Percentiles rank a stretch among this genome's conserved stretches.
phyloP scores from a whole-genome alignment of 345 rosid genomes.

The Pistacia atlantica region DNA sequence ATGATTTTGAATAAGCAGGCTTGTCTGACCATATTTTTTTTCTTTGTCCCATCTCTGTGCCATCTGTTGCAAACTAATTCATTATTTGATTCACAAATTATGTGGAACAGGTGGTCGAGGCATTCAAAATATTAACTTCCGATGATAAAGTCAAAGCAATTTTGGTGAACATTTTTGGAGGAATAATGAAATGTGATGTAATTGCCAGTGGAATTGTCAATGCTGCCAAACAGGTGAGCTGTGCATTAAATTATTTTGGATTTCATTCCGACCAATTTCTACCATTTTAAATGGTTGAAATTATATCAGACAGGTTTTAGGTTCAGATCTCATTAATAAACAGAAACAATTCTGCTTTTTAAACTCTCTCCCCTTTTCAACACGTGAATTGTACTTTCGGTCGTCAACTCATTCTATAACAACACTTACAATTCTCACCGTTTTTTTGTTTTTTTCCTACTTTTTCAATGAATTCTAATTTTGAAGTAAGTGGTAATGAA shows the following conservation, averaged over 20 bases:
- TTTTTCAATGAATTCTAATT: neutral
- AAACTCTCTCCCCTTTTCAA: neutral
- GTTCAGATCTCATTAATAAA: neutral
- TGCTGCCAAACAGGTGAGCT: conserved; percentile 91
- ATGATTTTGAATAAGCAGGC: neutral
- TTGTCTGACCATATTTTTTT: neutral
- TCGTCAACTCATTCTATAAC: neutral
- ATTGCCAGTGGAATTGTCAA: conserved; percentile 98
- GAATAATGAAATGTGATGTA: conserved; percentile 99
- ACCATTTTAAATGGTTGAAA: neutral
- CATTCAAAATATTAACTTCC: conserved; percentile 95
- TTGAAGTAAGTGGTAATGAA: neutral
- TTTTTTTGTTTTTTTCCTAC: neutral
- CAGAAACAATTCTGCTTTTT: neutral
- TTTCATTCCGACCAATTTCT: conserved; percentile 1
- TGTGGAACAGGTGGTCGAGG: conserved; percentile 85
- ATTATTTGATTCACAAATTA: conserved; percentile 12
- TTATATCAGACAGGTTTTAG: neutral
- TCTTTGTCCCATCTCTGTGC: neutral
- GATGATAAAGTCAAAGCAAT: conserved; percentile 99
- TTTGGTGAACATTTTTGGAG: conserved; percentile 97
- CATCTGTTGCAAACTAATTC: neutral
- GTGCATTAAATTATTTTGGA: neutral
- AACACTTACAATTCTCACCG: neutral
- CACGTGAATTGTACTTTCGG: neutral